phyloP scores from a whole-genome alignment of 768 basidiomycete species.

The Pisolithus marmoratus region DNA sequence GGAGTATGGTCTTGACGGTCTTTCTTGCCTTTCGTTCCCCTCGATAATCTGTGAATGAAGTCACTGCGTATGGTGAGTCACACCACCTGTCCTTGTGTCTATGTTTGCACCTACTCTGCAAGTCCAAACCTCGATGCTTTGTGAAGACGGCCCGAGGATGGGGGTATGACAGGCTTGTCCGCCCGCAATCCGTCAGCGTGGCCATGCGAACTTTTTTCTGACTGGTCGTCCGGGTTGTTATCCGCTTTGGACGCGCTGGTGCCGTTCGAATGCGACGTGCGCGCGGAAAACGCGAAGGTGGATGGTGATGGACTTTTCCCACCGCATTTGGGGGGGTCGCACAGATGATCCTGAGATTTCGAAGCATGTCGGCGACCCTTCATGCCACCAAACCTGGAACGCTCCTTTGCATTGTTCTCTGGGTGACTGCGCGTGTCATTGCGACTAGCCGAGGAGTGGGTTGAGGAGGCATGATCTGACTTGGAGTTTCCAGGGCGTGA shows the following conservation, averaged over 20 bases:
- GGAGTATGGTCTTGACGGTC: slow-evolving; percentile 1
- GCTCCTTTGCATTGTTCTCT: slow-evolving; percentile 6
- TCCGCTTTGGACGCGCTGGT: slow-evolving; percentile 11
- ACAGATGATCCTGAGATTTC: slow-evolving; percentile 19
- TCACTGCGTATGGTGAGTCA: slow-evolving; percentile 19
- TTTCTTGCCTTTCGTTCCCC: slow-evolving; percentile 6
- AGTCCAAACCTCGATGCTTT: slow-evolving; percentile 19
- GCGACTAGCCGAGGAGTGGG: slow-evolving; percentile 2
- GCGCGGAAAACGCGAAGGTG: slow-evolving; percentile 11
- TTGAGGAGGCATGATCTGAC: slow-evolving; percentile 4
- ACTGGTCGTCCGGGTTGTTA: slow-evolving; percentile 3
- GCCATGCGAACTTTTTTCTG: slow-evolving; percentile 6
- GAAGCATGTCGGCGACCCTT: slow-evolving; percentile 11
- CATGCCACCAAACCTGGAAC: slow-evolving; percentile 14
- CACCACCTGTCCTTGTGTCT: not conserved
- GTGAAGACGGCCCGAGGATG: slow-evolving; percentile 16
- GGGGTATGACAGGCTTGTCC: slow-evolving; percentile 26
- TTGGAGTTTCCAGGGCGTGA: slow-evolving; percentile 8
- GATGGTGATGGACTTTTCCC: slow-evolving; percentile 4
- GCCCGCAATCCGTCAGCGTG: not conserved
- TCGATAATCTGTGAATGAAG: slow-evolving; percentile 25
- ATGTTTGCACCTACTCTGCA: slow-evolving; percentile 20
- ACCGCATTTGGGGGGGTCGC: slow-evolving; percentile 11
- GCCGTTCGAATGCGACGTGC: slow-evolving; percentile 1
- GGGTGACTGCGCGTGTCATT: slow-evolving; percentile 12